Base-by-base conservation (phyloP, 2,329 filamentous ascomycete species). In the Calonectria hawksworthii region DNA sequence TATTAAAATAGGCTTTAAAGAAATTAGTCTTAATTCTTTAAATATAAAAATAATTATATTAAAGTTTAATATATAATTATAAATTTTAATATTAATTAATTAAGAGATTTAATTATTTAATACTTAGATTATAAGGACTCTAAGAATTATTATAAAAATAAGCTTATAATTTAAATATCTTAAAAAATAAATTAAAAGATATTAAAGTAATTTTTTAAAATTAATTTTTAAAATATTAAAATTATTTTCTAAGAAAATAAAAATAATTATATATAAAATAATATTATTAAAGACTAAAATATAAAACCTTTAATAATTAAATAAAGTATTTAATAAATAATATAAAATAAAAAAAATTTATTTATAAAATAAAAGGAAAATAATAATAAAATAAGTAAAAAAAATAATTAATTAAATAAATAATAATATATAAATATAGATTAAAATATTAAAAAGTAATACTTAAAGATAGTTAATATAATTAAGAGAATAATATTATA, bases 381-480 rank as follows among this genome's bases (percentile, higher is more conserved):
- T 56, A 44, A 68, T 38, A 30, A n/a, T 59, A 56, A n/a, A 68
- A 13, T n/a, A 56, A 59, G 34, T 3, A 30, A 44, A 13, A 18
- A 28, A 68, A 44, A 23, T 30, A 68, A 68, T 68, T 68, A 56
- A 68, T 68, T 44, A 68, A 36, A 68, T 59, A n/a, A 36, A 68
- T 28, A 32, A 30, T 56, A 30, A 68, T 68, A 30, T 38, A 23
- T 36, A 68, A n/a, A 18, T 68, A 59, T 23, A 44, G 2, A 36
- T 34, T 5, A 38, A 56, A 56, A 47, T 64, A 28, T 47, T 47
- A 64, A 9, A 32, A 64, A 28, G 11, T 36, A 36, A 11, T 36
- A 36, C 9, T 36, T 36, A 36, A 11, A 13, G 11, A 36, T 10
- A 36, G 11, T 36, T 36, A 36, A 11, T 36, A 36, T 36, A 36